Base-by-base conservation (phyloP, 2,329 filamentous ascomycete species). In the Rhexocercosporidium sp. region DNA sequence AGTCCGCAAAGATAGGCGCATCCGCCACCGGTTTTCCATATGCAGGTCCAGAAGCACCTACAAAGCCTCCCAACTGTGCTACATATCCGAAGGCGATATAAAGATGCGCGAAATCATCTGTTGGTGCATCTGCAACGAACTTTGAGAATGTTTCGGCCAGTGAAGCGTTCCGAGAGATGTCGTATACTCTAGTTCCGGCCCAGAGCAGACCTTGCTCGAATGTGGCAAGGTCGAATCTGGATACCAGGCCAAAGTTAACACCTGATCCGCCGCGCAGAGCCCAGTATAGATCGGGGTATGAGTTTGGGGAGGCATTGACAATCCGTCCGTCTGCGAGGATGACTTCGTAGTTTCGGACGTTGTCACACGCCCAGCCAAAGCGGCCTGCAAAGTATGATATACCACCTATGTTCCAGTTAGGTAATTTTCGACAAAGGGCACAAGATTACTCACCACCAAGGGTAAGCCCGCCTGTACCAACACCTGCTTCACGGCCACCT, bases 141-240 rank as follows among this genome's bases (percentile, higher is more conserved):
- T 71, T 67, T 3, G 62, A 49, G 37, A 67, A 71, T 1, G 67
- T 59, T 3, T 72, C 64, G 14, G 59, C 62, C 9, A 31, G n/a
- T 22, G 29, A 14, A 5, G 47, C 60, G 31, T 53, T 6, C 12
- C 56, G 59, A 16, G 44, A 25, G 9, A 41, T 37, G 20, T 65
- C 64, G 47, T 72, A 71, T 11, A 59, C 56, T 37, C 47, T 65
- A 31, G 53, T 64, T 18, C 73, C 73, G n/a, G 66, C 70, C 69
- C 69, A 73, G 12, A 75, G 46, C 2, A 51, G 20, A 3, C 69
- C 68, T 66, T 72, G 70, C 20, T 67, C 56, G 47, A 71, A 79
- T 0, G 81, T 81, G 66, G 80, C 77, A 8, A 86, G 74, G 18
- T 81, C 75, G 70, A 83, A 85, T 7, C 77, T 77, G 5, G 83